Percentiles rank a stretch among this genome's conserved stretches.
Evolutionary conservation across 1,284 basidiomycete genomes (phyloP).

Genomic region (Ustilago loliicola): DNA sequence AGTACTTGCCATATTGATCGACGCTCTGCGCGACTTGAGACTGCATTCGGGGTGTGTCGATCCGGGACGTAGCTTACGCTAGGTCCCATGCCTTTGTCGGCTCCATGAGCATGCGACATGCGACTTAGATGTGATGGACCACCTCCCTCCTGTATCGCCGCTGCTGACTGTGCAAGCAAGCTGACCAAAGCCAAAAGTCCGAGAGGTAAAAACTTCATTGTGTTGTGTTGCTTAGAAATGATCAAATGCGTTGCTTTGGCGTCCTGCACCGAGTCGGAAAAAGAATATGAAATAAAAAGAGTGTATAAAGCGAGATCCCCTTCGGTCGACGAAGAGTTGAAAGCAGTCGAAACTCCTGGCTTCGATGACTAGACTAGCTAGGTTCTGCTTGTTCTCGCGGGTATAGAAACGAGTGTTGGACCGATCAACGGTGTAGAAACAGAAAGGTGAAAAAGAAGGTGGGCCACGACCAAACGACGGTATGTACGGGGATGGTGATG

Average conservation of each 20-base stretch:
- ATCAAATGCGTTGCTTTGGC: constrained; percentile 5
- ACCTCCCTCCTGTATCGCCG: constrained; percentile 13
- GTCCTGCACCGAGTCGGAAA: constrained; percentile 35
- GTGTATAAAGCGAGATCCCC: constrained; percentile 11
- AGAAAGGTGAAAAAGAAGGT: constrained; percentile 12
- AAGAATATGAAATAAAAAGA: constrained; percentile 8
- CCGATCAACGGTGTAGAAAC: constrained; percentile 43
- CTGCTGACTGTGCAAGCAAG: constrained; percentile 22
- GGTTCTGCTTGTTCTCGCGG: constrained; percentile 16
- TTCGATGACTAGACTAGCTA: constrained; percentile 14
- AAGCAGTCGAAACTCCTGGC: constrained; percentile 12
- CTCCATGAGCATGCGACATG: not conserved
- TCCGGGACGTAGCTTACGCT: constrained; percentile 11
- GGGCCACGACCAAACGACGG: constrained; percentile 20
- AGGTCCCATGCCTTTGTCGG: not conserved
- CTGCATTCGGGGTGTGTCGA: constrained; percentile 4
- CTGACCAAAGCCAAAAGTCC: constrained; percentile 35
- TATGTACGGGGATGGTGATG: constrained; percentile 13
- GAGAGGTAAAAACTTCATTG: constrained; percentile 39
- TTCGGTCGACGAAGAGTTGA: constrained; percentile 24
- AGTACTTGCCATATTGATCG: constrained; percentile 36
- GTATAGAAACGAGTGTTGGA: not conserved
- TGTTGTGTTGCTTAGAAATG: constrained; percentile 9
- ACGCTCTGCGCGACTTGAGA: not conserved
- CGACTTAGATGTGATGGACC: not conserved